Conservation (phyloP, 495 filamentous ascomycete genomes). For the Penicillium paxilli region DNA sequence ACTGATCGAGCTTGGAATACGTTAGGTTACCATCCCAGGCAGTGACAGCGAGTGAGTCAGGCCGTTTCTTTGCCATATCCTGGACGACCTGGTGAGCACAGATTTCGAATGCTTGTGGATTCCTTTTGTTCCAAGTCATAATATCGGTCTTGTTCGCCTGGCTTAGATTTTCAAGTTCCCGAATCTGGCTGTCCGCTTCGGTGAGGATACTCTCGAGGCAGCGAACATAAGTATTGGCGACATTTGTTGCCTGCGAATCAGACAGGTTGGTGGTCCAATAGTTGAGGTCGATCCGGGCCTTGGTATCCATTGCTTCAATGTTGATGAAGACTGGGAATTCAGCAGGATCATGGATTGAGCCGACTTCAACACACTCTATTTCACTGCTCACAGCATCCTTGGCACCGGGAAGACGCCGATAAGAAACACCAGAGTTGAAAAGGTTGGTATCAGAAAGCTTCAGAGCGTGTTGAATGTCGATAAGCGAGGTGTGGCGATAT, state of each 20-base stretch:
- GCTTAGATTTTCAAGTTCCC: too few species aligned
- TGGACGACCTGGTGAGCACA: constrained; percentile 45
- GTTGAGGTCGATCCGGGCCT: constrained; percentile 50
- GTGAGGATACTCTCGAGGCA: too few species aligned
- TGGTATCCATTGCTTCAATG: constrained; percentile 48
- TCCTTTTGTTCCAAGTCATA: too few species aligned
- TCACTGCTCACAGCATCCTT: constrained; percentile 15
- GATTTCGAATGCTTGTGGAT: constrained; percentile 32
- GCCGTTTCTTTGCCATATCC: too few species aligned
- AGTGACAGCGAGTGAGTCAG: constrained; percentile 39
- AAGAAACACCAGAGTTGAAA: constrained; percentile 49
- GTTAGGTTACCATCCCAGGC: constrained; percentile 52
- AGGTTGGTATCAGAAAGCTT: constrained; percentile 31
- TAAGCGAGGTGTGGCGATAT: constrained; percentile 49
- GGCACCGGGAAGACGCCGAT: constrained; percentile 35
- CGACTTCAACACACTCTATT: too few species aligned
- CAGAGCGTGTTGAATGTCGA: constrained; percentile 53
- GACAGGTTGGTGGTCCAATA: constrained; percentile 57
- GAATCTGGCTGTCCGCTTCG: constrained; percentile 23
- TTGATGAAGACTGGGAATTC: constrained; percentile 57
- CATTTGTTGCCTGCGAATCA: constrained; percentile 46
- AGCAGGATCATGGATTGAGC: constrained; percentile 53
- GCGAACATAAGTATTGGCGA: constrained; percentile 49
- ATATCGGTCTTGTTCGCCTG: too few species aligned
- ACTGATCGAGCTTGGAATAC: constrained; percentile 49